Evolutionary conservation across 2,329 filamentous ascomycete genomes (phyloP).

Genomic region (Phyllosticta citrichinensis): DNA sequence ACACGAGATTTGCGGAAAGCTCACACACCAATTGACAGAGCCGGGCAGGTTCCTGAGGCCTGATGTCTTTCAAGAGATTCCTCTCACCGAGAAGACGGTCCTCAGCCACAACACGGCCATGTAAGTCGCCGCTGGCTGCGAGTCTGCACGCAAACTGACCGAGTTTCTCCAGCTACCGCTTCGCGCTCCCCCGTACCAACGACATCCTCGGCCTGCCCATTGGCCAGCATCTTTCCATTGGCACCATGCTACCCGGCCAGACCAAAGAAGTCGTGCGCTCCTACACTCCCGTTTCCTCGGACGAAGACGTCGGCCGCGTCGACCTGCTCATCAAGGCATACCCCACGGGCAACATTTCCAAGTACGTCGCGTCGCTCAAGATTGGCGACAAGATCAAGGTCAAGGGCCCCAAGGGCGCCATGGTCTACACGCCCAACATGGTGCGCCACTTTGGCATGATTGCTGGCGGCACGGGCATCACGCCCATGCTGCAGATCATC

Average conservation of each 20-base stretch:
- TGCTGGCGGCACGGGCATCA: constrained; percentile 93
- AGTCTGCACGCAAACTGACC: neutral
- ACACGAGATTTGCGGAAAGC: neutral
- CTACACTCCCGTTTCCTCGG: constrained; percentile 33
- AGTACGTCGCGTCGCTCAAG: constrained; percentile 72
- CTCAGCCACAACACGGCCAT: constrained; percentile 98
- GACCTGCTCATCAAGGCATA: constrained; percentile 98
- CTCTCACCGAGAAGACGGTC: constrained; percentile 86
- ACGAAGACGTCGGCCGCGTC: constrained; percentile 63
- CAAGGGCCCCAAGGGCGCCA: constrained; percentile 90
- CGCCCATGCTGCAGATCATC: constrained; percentile 94
- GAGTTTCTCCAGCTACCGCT: constrained; percentile 61
- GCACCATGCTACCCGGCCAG: constrained; percentile 42
- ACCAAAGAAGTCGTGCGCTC: constrained; percentile 32
- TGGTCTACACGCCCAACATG: constrained; percentile 97
- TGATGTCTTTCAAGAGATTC: constrained; percentile 79
- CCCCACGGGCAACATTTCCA: constrained; percentile 93
- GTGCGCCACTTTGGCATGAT: constrained; percentile 96
- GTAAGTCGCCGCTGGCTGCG: constrained; percentile 37
- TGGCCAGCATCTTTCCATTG: constrained; percentile 97
- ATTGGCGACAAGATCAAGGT: constrained; percentile 78
- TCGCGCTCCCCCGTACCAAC: constrained; percentile 65
- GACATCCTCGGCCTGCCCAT: constrained; percentile 92
- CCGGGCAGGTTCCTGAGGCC: constrained; percentile 78
- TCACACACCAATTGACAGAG: constrained; percentile 39